A percentile compares a stretch with the other conserved stretches of the same genome.
Conservation (phyloP, 176 grass and related monocot genomes). For the Musa schizocarpa region DNA sequence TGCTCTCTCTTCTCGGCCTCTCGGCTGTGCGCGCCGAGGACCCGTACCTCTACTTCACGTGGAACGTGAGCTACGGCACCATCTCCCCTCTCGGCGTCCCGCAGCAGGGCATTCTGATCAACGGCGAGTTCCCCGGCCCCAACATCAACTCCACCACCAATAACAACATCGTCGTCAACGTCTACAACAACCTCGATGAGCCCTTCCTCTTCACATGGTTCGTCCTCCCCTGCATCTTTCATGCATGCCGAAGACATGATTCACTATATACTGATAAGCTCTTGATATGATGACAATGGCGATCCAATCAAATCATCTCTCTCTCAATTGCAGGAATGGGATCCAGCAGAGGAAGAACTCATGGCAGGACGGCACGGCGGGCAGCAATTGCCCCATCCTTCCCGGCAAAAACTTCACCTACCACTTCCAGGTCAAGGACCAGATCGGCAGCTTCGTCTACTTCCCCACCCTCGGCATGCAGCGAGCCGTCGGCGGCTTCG, state of each 20-base stretch:
- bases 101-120: conserved; percentile 15
- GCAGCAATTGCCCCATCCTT: conserved; percentile 9
- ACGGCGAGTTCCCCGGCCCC: conserved; percentile 8
- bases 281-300: neutral
- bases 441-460: conserved; percentile 19
- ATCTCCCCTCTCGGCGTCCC: conserved; percentile 9
- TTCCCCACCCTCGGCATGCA: conserved; percentile 8
- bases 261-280: neutral
- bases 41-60: conserved; percentile 1
- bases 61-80: conserved; percentile 5
- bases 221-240: too few relatives aligned
- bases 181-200: conserved; percentile 5
- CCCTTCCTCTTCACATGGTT: conserved; percentile 6
- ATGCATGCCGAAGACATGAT: neutral
- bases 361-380: conserved; percentile 10
- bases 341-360: conserved; percentile 2
- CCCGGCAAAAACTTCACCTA: conserved; percentile 10
- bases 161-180: conserved; percentile 1
- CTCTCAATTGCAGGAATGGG: neutral
- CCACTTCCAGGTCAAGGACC: conserved; percentile 13
- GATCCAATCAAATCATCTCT: neutral
- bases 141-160: conserved; percentile 13
- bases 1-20: neutral
- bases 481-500: neutral
- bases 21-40: neutral